phyloP scores from a whole-genome alignment of 192 early-diverging fungal genomes.

The Entomortierella beljakovae region DNA sequence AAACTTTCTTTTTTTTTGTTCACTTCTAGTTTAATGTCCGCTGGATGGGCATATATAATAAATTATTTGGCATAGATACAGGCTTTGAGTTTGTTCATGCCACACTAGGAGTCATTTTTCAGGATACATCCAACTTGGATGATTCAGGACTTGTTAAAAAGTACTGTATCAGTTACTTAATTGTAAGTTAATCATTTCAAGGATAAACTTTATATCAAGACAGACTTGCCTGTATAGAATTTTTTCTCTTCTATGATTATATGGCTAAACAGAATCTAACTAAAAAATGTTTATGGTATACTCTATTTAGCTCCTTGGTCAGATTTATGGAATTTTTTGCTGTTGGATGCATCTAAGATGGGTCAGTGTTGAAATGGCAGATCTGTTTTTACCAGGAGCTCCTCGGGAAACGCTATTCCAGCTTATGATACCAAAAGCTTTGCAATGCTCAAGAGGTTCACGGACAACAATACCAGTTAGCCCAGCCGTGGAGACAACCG shows the following conservation, averaged over 20 bases:
- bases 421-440: constrained; percentile 37
- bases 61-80: constrained; percentile 37
- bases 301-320: constrained; percentile 31
- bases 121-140: constrained; percentile 18
- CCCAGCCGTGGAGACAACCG: too few relatives aligned
- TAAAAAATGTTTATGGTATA: too few relatives aligned
- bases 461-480: not conserved
- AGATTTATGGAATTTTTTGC: constrained; percentile 40
- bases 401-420: constrained; percentile 19
- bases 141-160: constrained; percentile 15
- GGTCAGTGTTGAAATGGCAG: constrained; percentile 38
- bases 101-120: constrained; percentile 33
- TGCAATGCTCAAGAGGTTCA: not conserved
- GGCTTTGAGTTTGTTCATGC: constrained; percentile 39
- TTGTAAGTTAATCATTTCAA: constrained; percentile 13
- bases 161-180: constrained; percentile 22
- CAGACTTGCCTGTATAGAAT: not conserved
- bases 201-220: not conserved
- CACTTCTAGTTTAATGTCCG: constrained; percentile 32
- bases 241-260: not conserved
- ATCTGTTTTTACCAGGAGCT: not conserved
- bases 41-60: constrained; percentile 44
- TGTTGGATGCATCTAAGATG: constrained; percentile 46
- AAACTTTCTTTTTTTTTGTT: not conserved
- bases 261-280: not conserved